Conservation (phyloP, 768 basidiomycete genomes). For the Peribolospora baueri region DNA sequence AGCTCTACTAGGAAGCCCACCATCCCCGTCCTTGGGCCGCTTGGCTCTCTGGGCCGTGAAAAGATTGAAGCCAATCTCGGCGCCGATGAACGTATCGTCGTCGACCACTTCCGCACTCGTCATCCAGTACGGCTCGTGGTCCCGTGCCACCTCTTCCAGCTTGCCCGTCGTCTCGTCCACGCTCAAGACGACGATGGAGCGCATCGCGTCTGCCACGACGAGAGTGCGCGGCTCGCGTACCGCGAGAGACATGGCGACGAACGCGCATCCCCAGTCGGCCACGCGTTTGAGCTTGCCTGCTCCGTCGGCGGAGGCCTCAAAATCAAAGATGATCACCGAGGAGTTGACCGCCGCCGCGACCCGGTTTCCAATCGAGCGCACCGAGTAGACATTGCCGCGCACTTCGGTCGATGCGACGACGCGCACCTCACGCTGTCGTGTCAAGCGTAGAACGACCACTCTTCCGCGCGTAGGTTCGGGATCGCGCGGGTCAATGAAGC, state of each 20-base stretch:
- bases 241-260: slow-evolving; percentile 44
- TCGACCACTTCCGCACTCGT: slow-evolving; percentile 21
- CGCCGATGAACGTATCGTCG: slow-evolving; percentile 36
- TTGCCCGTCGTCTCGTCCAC: slow-evolving; percentile 21
- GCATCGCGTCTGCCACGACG: slow-evolving; percentile 54
- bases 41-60: slow-evolving; percentile 6
- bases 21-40: slow-evolving; percentile 9
- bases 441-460: slow-evolving; percentile 4
- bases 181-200: slow-evolving; percentile 47
- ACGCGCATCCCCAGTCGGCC: slow-evolving; percentile 56
- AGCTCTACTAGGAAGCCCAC: slow-evolving; percentile 22
- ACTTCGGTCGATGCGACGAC: background rate
- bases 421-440: background rate
- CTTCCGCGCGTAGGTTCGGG: slow-evolving; percentile 10
- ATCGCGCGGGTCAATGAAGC: slow-evolving; percentile 6
- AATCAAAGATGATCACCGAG: background rate
- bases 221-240: slow-evolving; percentile 18
- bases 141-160: slow-evolving; percentile 36
- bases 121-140: slow-evolving; percentile 40
- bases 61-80: slow-evolving; percentile 34
- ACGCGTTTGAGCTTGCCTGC: slow-evolving; percentile 23
- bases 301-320: slow-evolving; percentile 9
- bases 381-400: background rate
- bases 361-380: too few relatives aligned
- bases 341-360: slow-evolving; percentile 8